Base-by-base conservation (phyloP, 345 rosid genomes). In the Populus simonii region DNA sequence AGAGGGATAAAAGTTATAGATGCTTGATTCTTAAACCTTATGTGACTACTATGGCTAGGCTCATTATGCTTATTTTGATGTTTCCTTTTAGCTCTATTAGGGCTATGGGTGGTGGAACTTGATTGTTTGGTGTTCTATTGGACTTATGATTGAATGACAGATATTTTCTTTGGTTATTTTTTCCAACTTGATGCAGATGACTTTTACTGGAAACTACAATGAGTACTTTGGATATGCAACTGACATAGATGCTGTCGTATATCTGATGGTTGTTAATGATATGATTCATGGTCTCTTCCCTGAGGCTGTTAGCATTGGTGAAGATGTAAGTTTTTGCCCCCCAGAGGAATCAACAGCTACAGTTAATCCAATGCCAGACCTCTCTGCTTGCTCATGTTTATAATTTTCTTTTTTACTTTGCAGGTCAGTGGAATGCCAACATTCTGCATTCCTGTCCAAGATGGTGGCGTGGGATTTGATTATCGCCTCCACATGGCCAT, bases 361-460 rank as follows among this genome's bases (percentile, higher is more conserved):
- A 27, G 7, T 38, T 66, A 38, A 18, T 38, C 57, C 18, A 23
- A 62, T 71, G 66, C 23, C 67, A 27, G 36, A 31, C 31, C 36
- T 36, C 15, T 61, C 29, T 43, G 6, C 25, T 80, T 38, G 66
- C 4, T 39, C 78, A 13, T 31, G 57, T 61, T 67, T 36, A 41
- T 35, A 41, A 61, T 72, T 4, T 23, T 23, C 73, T 35, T 76
- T 41, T 23, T 69, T 67, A 70, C 51, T 71, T 39, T 79, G 74
- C 92, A 95, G 98, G 99, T 95, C 76, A 93, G 99, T 70, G 98
- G 99, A 83, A 95, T 95, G 99, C 99, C 99, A 87, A 89, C 97
- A 31, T 91, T 95, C 77, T 89, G 98, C 84, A 76, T 95, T 80
- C 92, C 98, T 80, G 89, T 92, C 61, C 77, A 88, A 83, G 97